phyloP scores from a whole-genome alignment of 1,139 yeast genomes.

The Taphrina wiesneri region DNA sequence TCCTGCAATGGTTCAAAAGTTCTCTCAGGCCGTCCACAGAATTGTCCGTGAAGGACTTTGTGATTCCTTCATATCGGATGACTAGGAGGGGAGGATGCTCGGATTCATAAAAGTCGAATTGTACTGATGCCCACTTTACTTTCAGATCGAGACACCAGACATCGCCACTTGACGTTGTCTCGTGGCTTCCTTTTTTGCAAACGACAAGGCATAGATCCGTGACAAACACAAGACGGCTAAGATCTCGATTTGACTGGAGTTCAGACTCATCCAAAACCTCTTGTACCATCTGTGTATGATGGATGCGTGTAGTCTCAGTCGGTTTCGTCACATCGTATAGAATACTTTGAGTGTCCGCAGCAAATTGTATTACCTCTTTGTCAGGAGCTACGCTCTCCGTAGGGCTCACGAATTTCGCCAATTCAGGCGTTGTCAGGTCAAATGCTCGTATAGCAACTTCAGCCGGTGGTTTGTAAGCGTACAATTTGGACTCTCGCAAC shows the following conservation, averaged over 20 bases:
- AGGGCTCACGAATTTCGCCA: neutral
- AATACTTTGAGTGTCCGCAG: neutral
- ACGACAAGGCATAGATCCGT: neutral
- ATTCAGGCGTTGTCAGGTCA: neutral
- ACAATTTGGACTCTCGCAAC: conserved; percentile 29
- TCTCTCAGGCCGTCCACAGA: neutral
- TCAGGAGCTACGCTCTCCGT: neutral
- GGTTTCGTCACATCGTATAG: neutral
- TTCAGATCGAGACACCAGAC: neutral
- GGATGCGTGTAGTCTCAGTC: neutral
- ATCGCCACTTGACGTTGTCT: neutral
- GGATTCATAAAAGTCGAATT: neutral
- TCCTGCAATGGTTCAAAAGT: neutral
- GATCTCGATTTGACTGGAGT: neutral
- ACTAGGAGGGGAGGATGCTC: neutral
- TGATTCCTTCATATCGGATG: neutral
- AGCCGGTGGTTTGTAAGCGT: conserved; percentile 27
- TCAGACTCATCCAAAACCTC: neutral
- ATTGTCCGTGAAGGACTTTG: neutral
- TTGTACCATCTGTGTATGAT: neutral
- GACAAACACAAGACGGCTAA: neutral
- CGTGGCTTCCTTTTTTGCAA: neutral
- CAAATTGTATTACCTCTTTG: neutral
- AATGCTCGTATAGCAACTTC: conserved; percentile 11
- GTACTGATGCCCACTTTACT: neutral